Evolutionary conservation across 768 basidiomycete genomes (phyloP).

Genomic region (Psilocybe tampanensis): DNA sequence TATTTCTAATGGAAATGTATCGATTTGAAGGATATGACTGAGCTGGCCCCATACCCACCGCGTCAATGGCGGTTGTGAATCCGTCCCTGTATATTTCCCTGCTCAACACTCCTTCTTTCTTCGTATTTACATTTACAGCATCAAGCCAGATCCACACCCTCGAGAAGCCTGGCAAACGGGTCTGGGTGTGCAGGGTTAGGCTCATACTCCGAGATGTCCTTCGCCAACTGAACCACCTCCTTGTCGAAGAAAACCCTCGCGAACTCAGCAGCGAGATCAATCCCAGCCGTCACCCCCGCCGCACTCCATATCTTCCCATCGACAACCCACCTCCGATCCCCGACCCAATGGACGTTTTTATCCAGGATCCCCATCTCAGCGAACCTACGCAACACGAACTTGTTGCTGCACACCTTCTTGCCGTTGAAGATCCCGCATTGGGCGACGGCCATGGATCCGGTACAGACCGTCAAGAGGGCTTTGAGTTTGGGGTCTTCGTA

Average conservation of each 20-base stretch:
- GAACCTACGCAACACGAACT: constrained; percentile 12
- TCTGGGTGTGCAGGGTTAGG: constrained; percentile 25
- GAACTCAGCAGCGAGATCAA: constrained; percentile 30
- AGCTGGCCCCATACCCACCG: neutral
- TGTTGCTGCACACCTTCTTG: constrained; percentile 22
- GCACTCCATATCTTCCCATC: constrained; percentile 32
- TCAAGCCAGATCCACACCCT: constrained; percentile 19
- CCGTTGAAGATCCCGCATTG: constrained; percentile 26
- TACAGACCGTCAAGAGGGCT: constrained; percentile 24
- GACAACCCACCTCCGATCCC: constrained; percentile 24
- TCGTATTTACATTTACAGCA: neutral
- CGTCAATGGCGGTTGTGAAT: too few species aligned
- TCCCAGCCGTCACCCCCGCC: constrained; percentile 26
- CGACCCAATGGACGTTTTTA: constrained; percentile 28
- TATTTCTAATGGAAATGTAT: neutral
- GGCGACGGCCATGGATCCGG: constrained; percentile 20
- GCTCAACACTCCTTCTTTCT: neutral
- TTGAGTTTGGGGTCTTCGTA: constrained; percentile 16
- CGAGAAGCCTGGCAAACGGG: constrained; percentile 20
- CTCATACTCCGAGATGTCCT: constrained; percentile 21
- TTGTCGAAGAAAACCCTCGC: constrained; percentile 22
- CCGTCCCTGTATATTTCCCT: neutral
- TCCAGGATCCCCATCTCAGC: constrained; percentile 13
- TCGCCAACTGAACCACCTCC: constrained; percentile 19
- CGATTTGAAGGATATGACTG: neutral